These are phyloP conservation scores for Pelargonium cotyledonis DNA, from an alignment of 441 rosid genomes.

Conservation along the genomic window DNA sequence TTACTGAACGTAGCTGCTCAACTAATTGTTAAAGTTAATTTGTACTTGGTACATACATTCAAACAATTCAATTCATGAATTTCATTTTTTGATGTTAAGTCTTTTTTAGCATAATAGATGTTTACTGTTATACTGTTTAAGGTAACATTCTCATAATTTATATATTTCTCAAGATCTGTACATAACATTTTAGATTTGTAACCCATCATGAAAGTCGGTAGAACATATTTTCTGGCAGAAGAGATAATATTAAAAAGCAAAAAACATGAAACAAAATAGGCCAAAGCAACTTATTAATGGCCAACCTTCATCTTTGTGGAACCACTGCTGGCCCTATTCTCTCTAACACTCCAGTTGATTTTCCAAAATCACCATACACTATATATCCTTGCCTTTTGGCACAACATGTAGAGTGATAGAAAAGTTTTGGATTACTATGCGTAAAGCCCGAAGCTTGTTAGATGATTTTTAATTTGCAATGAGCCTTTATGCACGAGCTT, in stretches of 20 bases:
- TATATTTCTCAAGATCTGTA: too few relatives aligned
- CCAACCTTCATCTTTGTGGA: background rate
- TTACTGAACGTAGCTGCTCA: background rate
- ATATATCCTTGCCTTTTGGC: background rate
- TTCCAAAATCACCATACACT: background rate
- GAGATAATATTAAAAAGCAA: background rate
- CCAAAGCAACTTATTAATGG: background rate
- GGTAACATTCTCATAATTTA: background rate
- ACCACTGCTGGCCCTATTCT: background rate
- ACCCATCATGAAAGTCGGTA: background rate
- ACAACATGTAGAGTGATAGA: too few relatives aligned
- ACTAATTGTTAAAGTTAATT: background rate
- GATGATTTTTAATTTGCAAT: background rate
- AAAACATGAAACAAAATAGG: background rate
- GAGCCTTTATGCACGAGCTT: background rate
- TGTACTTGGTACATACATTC: conserved; percentile 4
- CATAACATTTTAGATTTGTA: too few relatives aligned
- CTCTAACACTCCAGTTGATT: background rate
- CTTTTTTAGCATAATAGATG: background rate
- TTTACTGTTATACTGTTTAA: background rate
- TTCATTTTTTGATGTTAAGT: background rate
- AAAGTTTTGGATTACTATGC: background rate
- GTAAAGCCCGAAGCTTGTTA: background rate
- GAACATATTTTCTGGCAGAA: background rate
- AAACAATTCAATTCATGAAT: background rate